These are phyloP conservation scores for Acmispon strigosus DNA, from an alignment of 306 rosid genomes.

Conservation along the genomic window DNA sequence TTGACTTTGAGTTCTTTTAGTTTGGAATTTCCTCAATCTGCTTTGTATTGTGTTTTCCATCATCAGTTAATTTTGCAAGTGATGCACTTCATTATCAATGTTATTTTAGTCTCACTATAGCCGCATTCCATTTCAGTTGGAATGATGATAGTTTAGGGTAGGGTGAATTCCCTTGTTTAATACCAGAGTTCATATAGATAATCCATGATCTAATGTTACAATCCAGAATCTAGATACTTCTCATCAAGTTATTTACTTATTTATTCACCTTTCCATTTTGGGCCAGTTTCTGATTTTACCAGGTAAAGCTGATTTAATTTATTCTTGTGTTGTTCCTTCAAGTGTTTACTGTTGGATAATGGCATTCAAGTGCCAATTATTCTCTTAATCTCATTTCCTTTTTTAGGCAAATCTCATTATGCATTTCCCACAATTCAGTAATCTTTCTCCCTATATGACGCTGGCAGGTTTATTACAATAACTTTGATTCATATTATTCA, in stretches of 20 bases:
- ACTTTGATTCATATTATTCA: no score
- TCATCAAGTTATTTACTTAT: background rate
- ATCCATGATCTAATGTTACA: slow-evolving; percentile 2
- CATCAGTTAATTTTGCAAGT: slow-evolving; percentile 18
- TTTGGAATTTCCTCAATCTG: slow-evolving; percentile 29
- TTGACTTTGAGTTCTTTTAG: slow-evolving; percentile 96
- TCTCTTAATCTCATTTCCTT: no score
- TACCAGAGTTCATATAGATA: slow-evolving; percentile 13
- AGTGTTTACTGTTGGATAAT: no score
- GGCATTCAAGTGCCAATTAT: no score
- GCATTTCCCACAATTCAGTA: no score
- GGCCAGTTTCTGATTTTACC: background rate
- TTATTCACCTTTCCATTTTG: background rate
- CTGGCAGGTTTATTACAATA: no score
- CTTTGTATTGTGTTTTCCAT: slow-evolving; percentile 31
- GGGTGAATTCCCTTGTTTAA: slow-evolving; percentile 10
- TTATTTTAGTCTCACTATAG: slow-evolving; percentile 18
- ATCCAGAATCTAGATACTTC: slow-evolving; percentile 12
- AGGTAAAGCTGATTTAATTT: background rate
- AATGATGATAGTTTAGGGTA: slow-evolving; percentile 20
- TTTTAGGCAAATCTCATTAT: no score
- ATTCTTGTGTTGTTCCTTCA: background rate
- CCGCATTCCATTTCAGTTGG: slow-evolving; percentile 32
- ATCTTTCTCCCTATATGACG: no score
- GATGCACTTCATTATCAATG: slow-evolving; percentile 25